A percentile compares a stretch with the other conserved stretches of the same genome.
phyloP scores from a whole-genome alignment of 139 green algal genomes.

The Coelastrella sp. region DNA sequence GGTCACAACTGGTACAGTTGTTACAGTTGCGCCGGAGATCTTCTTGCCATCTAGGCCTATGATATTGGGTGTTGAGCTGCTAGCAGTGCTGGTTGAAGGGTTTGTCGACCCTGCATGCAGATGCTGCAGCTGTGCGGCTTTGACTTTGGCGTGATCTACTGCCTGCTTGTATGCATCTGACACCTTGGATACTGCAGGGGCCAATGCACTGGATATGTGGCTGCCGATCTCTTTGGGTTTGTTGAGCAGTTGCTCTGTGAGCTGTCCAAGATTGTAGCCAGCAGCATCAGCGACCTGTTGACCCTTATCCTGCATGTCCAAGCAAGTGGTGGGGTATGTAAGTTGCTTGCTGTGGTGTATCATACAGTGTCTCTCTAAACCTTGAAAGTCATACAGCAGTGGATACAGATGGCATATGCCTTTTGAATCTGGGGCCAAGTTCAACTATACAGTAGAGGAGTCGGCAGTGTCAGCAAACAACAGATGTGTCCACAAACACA shows the following conservation, averaged over 20 bases:
- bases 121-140: background rate
- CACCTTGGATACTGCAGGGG: background rate
- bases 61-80: background rate
- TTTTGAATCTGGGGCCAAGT: too few relatives aligned
- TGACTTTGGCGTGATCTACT: background rate
- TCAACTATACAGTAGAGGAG: too few relatives aligned
- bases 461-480: too few relatives aligned
- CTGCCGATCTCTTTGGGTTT: background rate
- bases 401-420: too few relatives aligned
- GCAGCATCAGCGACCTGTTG: background rate
- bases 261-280: background rate
- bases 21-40: background rate
- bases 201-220: background rate
- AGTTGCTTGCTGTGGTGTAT: too few relatives aligned
- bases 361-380: too few relatives aligned
- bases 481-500: too few relatives aligned
- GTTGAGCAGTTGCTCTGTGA: constrained; percentile 1
- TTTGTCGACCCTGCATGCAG: too few relatives aligned
- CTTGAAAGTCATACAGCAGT: too few relatives aligned
- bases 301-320: background rate
- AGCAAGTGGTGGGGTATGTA: background rate
- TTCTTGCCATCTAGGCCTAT: constrained; percentile 2
- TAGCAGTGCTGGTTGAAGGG: background rate
- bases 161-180: background rate
- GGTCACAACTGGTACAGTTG: background rate